Evolutionary conservation across 164 flowering plant genomes (phyloP).

Genomic region (Cinnamomum micranthum): DNA sequence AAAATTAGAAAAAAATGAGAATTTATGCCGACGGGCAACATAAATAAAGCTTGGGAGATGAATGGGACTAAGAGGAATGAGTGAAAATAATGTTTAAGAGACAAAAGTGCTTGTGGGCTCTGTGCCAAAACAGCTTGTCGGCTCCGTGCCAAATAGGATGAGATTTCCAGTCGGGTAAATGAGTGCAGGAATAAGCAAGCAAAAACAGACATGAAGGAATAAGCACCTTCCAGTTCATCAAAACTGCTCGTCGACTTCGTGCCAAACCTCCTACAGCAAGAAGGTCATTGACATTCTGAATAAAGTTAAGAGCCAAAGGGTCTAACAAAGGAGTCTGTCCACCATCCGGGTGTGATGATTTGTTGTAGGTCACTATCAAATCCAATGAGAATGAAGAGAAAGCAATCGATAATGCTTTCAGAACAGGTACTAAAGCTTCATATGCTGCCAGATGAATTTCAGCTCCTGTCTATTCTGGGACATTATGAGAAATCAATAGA

Average conservation of each 20-base stretch:
- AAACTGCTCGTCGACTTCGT: slow-evolving; percentile 65
- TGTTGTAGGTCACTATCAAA: slow-evolving; percentile 22
- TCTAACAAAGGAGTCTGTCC: slow-evolving; percentile 43
- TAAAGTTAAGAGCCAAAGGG: slow-evolving; percentile 45
- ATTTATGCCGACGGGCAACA: not conserved
- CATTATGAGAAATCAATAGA: slow-evolving; percentile 13
- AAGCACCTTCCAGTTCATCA: slow-evolving; percentile 82
- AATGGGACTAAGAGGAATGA: no score
- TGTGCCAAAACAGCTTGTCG: no score
- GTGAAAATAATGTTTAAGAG: no score
- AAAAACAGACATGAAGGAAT: not conserved
- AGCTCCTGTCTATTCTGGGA: slow-evolving; percentile 49
- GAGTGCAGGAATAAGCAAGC: not conserved
- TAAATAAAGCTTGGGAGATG: not conserved
- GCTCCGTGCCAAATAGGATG: no score
- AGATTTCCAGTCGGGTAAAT: not conserved
- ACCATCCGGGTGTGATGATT: slow-evolving; percentile 11
- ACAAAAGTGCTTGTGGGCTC: no score
- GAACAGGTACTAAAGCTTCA: slow-evolving; percentile 66
- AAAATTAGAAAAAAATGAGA: not conserved
- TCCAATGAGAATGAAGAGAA: slow-evolving; percentile 35
- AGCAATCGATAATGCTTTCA: slow-evolving; percentile 43
- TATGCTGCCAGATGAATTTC: slow-evolving; percentile 72
- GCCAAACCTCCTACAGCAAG: slow-evolving; percentile 51
- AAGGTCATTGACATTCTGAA: slow-evolving; percentile 55